These are phyloP conservation scores for Exophiala bonariae DNA, from an alignment of 2,329 filamentous ascomycete genomes.

Conservation along the genomic window DNA sequence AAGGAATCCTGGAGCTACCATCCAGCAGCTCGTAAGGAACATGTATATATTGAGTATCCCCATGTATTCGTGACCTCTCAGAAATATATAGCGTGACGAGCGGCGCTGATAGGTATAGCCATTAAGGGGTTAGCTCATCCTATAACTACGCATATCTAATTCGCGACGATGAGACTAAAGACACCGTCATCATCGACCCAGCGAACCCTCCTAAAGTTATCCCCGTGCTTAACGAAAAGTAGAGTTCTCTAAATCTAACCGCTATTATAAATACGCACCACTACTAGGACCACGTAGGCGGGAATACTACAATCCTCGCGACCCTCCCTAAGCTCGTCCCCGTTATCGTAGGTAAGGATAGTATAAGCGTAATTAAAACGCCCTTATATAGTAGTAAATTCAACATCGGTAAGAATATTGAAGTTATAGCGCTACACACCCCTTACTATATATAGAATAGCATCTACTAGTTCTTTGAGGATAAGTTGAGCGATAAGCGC, in stretches of 20 bases:
- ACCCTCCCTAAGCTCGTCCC: constrained; percentile 58
- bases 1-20: constrained; percentile 2
- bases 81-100: no score
- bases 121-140: constrained; percentile 35
- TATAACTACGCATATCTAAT: constrained; percentile 57
- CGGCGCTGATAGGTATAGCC: not conserved
- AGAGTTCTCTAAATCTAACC: constrained; percentile 73
- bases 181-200: constrained; percentile 53
- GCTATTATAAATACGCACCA: constrained; percentile 97
- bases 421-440: constrained; percentile 85
- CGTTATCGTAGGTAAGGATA: constrained; percentile 86
- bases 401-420: constrained; percentile 76
- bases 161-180: constrained; percentile 49
- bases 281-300: constrained; percentile 92
- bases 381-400: constrained; percentile 76
- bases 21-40: constrained; percentile 17
- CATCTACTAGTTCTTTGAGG: constrained; percentile 91
- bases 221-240: constrained; percentile 60
- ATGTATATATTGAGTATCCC: constrained; percentile 57
- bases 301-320: constrained; percentile 74
- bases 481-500: constrained; percentile 57
- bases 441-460: constrained; percentile 98
- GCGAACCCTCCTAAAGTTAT: constrained; percentile 47
- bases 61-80: constrained; percentile 51
- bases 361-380: constrained; percentile 74